Evolutionary conservation across 192 early-diverging fungal genomes (phyloP).

Genomic region (Entomortierella beljakovae): DNA sequence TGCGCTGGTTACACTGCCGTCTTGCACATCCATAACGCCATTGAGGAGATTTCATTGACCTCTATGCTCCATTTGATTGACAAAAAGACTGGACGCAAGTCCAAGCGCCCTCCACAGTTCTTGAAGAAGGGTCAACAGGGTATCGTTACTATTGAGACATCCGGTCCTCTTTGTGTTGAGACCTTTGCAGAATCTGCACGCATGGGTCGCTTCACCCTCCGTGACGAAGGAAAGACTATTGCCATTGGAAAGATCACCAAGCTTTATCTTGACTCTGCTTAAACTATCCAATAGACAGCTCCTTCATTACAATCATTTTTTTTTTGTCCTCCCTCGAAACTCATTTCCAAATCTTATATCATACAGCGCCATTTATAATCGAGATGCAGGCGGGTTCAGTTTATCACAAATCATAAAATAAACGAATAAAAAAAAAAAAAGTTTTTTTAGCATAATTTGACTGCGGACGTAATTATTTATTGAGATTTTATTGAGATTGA

Average conservation of each 20-base stretch:
- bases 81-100: conserved; percentile 91
- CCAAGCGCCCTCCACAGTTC: conserved; percentile 91
- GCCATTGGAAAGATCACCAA: conserved; percentile 96
- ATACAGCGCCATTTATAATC: too few relatives aligned
- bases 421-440: too few relatives aligned
- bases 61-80: conserved; percentile 91
- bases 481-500: too few relatives aligned
- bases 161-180: conserved; percentile 87
- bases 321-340: background rate
- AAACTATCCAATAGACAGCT: too few relatives aligned
- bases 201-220: conserved; percentile 97
- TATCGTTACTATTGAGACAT: conserved; percentile 87
- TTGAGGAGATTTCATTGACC: conserved; percentile 89
- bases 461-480: too few relatives aligned
- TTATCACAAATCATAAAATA: too few relatives aligned
- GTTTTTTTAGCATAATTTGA: too few relatives aligned
- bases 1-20: conserved; percentile 96
- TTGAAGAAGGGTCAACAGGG: conserved; percentile 92
- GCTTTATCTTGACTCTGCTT: conserved; percentile 55
- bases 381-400: too few relatives aligned
- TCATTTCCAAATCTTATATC: background rate
- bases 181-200: conserved; percentile 88
- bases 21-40: conserved; percentile 88
- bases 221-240: conserved; percentile 96
- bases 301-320: background rate